Conservation (phyloP, 306 rosid species). For the Cucurbita maxima region DNA sequence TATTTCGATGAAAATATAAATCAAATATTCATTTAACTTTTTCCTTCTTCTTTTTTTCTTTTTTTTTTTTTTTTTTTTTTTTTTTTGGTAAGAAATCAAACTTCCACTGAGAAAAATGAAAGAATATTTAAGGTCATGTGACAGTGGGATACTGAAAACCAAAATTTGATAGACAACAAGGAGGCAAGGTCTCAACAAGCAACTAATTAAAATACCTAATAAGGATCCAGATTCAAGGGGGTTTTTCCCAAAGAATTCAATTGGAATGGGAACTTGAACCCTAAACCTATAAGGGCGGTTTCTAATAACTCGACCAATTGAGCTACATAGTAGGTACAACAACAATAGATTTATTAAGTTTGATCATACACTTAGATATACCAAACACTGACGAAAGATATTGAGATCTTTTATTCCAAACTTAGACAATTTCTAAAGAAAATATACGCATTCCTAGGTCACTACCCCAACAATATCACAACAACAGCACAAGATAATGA, state of each 20-base stretch:
- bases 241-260: neutral
- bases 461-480: neutral
- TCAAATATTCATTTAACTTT: too few species aligned
- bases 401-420: neutral
- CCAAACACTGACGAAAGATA: neutral
- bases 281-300: neutral
- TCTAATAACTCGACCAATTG: neutral
- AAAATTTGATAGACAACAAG: neutral
- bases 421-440: neutral
- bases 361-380: neutral
- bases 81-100: too few species aligned
- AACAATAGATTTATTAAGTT: neutral
- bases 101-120: too few species aligned
- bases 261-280: neutral
- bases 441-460: neutral
- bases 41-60: too few species aligned
- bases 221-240: neutral
- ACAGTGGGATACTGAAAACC: neutral
- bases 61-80: too few species aligned
- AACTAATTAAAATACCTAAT: neutral
- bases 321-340: neutral
- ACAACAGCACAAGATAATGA: neutral
- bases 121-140: neutral
- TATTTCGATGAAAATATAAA: neutral
- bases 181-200: neutral